Percentiles rank a stretch among this genome's conserved stretches.
Conservation (phyloP, 2,329 filamentous ascomycete genomes). For the Dryadomyces quercivorus region DNA sequence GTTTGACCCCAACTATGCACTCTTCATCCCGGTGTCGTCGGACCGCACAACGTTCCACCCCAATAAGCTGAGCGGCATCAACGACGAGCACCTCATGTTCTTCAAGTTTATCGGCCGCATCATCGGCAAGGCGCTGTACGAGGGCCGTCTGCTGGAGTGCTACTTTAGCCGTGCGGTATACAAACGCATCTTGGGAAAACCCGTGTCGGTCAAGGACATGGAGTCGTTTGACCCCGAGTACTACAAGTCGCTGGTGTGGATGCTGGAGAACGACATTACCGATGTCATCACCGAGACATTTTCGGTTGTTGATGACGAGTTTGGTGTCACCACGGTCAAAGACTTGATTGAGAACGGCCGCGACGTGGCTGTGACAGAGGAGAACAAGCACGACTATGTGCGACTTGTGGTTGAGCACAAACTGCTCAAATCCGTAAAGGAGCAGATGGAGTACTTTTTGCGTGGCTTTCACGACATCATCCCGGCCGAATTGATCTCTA, state of each 20-base stretch:
- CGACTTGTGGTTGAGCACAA: slow-evolving; percentile 90
- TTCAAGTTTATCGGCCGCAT: slow-evolving; percentile 99
- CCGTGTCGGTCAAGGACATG: slow-evolving; percentile 98
- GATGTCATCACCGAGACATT: slow-evolving; percentile 97
- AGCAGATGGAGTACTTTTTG: slow-evolving; percentile 88
- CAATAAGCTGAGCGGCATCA: slow-evolving; percentile 86
- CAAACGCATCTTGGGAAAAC: slow-evolving; percentile 90
- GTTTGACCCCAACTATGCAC: slow-evolving; percentile 96
- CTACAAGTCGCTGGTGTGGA: slow-evolving; percentile 97
- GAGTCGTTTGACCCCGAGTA: slow-evolving; percentile 97
- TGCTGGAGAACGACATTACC: slow-evolving; percentile 96
- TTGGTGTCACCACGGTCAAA: slow-evolving; percentile 77
- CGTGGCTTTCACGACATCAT: slow-evolving; percentile 98
- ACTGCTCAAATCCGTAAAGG: slow-evolving; percentile 79
- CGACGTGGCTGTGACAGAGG: slow-evolving; percentile 87
- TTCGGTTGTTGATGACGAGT: slow-evolving; percentile 85
- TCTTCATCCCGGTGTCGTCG: slow-evolving; percentile 93
- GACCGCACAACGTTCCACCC: slow-evolving; percentile 98
- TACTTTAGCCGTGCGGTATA: slow-evolving; percentile 99
- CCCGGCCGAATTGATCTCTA: slow-evolving; percentile 81
- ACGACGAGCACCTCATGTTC: slow-evolving; percentile 90
- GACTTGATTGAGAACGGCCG: slow-evolving; percentile 81
- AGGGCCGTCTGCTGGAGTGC: slow-evolving; percentile 89
- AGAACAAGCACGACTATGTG: slow-evolving; percentile 98
- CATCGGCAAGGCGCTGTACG: slow-evolving; percentile 95